Conservation (phyloP, 1,139 yeast species). For the Debaryomyces nepalensis region DNA sequence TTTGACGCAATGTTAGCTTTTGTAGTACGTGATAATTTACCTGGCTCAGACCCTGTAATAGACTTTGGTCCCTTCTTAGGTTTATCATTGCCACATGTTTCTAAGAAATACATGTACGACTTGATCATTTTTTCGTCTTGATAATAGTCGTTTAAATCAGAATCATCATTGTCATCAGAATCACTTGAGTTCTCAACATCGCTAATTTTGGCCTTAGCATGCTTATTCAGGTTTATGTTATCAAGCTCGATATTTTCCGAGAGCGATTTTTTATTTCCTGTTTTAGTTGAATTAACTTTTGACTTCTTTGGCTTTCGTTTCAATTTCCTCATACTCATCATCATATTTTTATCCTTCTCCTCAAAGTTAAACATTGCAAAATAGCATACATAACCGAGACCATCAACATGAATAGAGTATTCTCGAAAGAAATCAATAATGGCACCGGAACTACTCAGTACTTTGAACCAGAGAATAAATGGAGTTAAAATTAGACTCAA, state of each 20-base stretch:
- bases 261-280: slow-evolving; percentile 11
- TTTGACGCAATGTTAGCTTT: slow-evolving; percentile 10
- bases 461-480: slow-evolving; percentile 80
- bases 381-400: slow-evolving; percentile 91
- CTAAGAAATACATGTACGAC: slow-evolving; percentile 84
- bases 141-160: slow-evolving; percentile 34
- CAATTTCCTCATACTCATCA: slow-evolving; percentile 37
- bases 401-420: slow-evolving; percentile 87
- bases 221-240: slow-evolving; percentile 15
- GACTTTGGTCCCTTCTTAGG: slow-evolving; percentile 7
- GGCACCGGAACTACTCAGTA: slow-evolving; percentile 71
- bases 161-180: slow-evolving; percentile 38
- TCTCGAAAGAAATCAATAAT: slow-evolving; percentile 91
- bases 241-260: slow-evolving; percentile 22
- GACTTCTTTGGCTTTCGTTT: slow-evolving; percentile 24
- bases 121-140: slow-evolving; percentile 91
- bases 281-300: slow-evolving; percentile 10
- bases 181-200: slow-evolving; percentile 13
- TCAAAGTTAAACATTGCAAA: slow-evolving; percentile 90
- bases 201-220: slow-evolving; percentile 13
- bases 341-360: slow-evolving; percentile 58
- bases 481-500: slow-evolving; percentile 85
- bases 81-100: slow-evolving; percentile 59
- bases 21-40: slow-evolving; percentile 8
- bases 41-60: not conserved